phyloP scores from a whole-genome alignment of 345 rosid species.

The Eucalyptus polybractea region DNA sequence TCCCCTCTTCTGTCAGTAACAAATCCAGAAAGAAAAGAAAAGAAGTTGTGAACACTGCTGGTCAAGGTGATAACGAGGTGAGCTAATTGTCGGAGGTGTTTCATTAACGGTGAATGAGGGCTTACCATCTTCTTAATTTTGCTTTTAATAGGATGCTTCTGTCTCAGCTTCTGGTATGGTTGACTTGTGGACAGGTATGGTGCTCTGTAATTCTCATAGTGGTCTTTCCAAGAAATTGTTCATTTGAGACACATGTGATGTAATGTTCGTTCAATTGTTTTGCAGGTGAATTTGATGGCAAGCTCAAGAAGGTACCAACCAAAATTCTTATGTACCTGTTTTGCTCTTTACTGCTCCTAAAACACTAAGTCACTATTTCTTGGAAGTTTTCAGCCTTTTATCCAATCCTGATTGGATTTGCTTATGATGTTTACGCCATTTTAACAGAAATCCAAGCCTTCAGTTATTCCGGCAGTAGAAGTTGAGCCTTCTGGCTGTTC shows the following conservation, averaged over 20 bases:
- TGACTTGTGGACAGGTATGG: slow-evolving; percentile 69
- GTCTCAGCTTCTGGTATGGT: slow-evolving; percentile 28
- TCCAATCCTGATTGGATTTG: neutral
- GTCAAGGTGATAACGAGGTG: slow-evolving; percentile 29
- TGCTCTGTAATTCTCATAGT: neutral
- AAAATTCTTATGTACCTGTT: neutral
- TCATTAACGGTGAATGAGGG: neutral
- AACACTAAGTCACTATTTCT: neutral
- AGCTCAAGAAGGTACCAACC: slow-evolving; percentile 38
- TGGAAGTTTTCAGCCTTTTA: neutral
- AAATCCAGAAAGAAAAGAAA: slow-evolving; percentile 17
- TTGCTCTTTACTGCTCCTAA: neutral
- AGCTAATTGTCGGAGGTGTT: neutral
- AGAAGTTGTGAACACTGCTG: neutral
- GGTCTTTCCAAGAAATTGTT: neutral
- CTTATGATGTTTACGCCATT: neutral
- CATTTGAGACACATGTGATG: neutral
- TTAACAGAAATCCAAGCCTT: slow-evolving; percentile 33
- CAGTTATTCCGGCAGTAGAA: slow-evolving; percentile 84
- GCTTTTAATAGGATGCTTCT: slow-evolving; percentile 16
- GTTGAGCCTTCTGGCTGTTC: slow-evolving; percentile 93
- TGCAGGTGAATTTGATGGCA: slow-evolving; percentile 31
- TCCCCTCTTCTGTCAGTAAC: slow-evolving; percentile 55
- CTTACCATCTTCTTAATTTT: neutral
- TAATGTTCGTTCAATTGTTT: neutral